Evolutionary conservation across 1,139 yeast genomes (phyloP), one percentile per base, ranked within the genome.

Genomic region (Pichia norvegensis): DNA sequence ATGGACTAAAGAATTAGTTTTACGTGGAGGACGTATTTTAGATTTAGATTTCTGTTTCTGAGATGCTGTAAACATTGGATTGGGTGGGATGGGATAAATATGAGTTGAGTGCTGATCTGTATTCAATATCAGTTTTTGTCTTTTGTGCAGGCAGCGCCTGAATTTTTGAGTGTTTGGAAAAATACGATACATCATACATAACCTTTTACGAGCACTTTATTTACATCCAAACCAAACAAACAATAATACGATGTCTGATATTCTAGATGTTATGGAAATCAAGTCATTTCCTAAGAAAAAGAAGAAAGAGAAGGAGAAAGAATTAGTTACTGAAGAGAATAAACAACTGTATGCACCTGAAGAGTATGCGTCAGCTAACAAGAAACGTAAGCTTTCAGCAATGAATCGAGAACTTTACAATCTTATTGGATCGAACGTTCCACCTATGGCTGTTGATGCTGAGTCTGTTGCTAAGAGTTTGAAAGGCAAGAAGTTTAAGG

Each of bases 331-430:
- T 16, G 40, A 42, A 8, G 51, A 47, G 20, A 9, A 19, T 3
- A 46, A 43, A 40, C 51, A 48, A 38, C 29, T 44, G 2, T 50
- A 50, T 33, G 35, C 45, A 23, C 43, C 52, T 20, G 55, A 52
- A 20, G 52, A 51, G 14, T 49, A 44, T 44, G 54, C 55, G 6
- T 46, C 53, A 10, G 42, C 41, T 16, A 48, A 51, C 21, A 58
- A 61, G 45, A 56, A 54, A 50, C 54, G 55, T 29, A 61, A 58
- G 45, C 48, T 55, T 17, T 58, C 86, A 17, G 96, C 96, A 20
- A 84, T 92, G 79, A 94, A 87, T 52, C 74, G 98, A 54, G 98
- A 92, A 62, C 70, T 92, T 45, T 90, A 84, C 64, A 85, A 84
- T 55, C 71, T 94, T 49, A 69, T 94, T 37, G 98, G 99, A 2